These are phyloP conservation scores for Leptomonas seymouri DNA, from an alignment of 208 protist species.

Conservation along the genomic window DNA sequence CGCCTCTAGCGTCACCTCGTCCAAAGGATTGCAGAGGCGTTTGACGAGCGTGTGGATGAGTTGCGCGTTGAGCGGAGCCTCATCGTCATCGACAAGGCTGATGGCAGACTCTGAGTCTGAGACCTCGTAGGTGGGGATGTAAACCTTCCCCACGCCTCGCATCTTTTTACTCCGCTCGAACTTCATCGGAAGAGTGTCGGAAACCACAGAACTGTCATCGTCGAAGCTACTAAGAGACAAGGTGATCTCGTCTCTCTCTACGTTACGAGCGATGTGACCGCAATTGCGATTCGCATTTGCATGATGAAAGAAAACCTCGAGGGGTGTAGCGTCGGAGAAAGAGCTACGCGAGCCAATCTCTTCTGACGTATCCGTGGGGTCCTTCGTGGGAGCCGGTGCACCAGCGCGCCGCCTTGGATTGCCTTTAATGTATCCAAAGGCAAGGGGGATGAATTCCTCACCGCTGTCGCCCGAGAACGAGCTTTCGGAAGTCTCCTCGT, in stretches of 20 bases:
- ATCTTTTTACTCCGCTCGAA: slow-evolving; percentile 29
- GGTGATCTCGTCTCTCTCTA: slow-evolving; percentile 7
- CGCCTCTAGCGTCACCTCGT: slow-evolving; percentile 39
- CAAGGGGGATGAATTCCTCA: slow-evolving; percentile 57
- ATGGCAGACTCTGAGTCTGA: slow-evolving; percentile 23
- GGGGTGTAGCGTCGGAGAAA: slow-evolving; percentile 19
- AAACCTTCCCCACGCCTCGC: slow-evolving; percentile 17
- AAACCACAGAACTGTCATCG: slow-evolving; percentile 18
- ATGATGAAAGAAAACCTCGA: slow-evolving; percentile 24
- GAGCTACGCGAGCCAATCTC: slow-evolving; percentile 17
- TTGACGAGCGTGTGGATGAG: slow-evolving; percentile 43
- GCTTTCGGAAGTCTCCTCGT: slow-evolving; percentile 32
- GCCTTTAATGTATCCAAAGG: slow-evolving; percentile 51
- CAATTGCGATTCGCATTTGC: slow-evolving; percentile 14
- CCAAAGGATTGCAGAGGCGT: slow-evolving; percentile 28
- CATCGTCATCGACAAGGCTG: slow-evolving; percentile 32
- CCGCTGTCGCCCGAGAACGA: slow-evolving; percentile 63
- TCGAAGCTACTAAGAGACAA: slow-evolving; percentile 16
- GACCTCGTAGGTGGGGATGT: slow-evolving; percentile 11
- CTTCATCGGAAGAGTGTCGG: slow-evolving; percentile 13
- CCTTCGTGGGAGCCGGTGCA: slow-evolving; percentile 13
- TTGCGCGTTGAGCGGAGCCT: slow-evolving; percentile 52
- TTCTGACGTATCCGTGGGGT: slow-evolving; percentile 24
- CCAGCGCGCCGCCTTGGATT: slow-evolving; percentile 32
- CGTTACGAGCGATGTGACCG: slow-evolving; percentile 11